A percentile compares a stretch with the other conserved stretches of the same genome.
Conservation (phyloP, 148 eudicot species). For the Salicornia ramosissima region DNA sequence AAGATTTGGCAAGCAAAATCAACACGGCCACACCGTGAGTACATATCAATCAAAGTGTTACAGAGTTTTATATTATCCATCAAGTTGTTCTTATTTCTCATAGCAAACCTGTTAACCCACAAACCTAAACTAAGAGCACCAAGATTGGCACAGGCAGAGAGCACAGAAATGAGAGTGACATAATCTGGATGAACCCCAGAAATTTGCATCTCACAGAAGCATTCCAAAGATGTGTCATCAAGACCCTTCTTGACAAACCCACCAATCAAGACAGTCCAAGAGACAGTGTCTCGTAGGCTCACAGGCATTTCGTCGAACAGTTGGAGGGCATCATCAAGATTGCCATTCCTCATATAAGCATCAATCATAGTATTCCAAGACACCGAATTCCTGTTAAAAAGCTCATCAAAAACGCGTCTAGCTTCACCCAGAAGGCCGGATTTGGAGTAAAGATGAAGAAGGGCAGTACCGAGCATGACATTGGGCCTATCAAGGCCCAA, state of each 20-base stretch:
- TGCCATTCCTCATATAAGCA: constrained; percentile 64
- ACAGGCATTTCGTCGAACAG: constrained; percentile 55
- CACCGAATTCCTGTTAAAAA: constrained; percentile 44
- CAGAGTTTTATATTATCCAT: constrained; percentile 34
- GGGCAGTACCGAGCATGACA: constrained; percentile 62
- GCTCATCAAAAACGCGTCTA: constrained; percentile 43
- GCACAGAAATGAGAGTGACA: constrained; percentile 43
- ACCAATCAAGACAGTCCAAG: constrained; percentile 47
- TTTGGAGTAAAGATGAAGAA: constrained; percentile 65
- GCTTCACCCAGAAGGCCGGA: constrained; percentile 41
- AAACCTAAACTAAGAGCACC: constrained; percentile 49
- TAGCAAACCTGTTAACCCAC: constrained; percentile 47
- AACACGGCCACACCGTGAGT: constrained; percentile 58
- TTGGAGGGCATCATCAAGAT: constrained; percentile 40
- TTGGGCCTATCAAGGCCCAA: constrained; percentile 42
- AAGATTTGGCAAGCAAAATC: constrained; percentile 50
- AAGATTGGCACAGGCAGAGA: constrained; percentile 52
- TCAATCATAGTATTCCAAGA: constrained; percentile 75
- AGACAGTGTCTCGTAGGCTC: constrained; percentile 29
- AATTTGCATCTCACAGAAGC: constrained; percentile 49
- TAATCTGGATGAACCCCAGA: constrained; percentile 47
- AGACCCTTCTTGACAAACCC: constrained; percentile 51
- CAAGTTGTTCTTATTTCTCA: constrained; percentile 25
- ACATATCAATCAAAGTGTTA: constrained; percentile 63
- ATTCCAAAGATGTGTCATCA: constrained; percentile 42